These are phyloP conservation scores for Actinidia polygama DNA, from an alignment of 179 eudicot genomes.

Conservation along the genomic window DNA sequence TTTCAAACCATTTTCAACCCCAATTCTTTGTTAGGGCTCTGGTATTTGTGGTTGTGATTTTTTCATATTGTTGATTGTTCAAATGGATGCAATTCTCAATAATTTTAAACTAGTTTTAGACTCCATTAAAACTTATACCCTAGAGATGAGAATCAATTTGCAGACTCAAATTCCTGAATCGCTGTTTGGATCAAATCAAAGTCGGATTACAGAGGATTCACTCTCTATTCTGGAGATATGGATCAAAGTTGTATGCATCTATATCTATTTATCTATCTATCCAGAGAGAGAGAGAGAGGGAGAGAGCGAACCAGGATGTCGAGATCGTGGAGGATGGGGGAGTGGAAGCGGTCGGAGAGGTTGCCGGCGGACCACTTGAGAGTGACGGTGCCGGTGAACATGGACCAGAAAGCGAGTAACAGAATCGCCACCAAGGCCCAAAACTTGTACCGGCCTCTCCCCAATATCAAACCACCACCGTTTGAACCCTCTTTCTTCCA, in stretches of 20 bases:
- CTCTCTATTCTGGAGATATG: too few species aligned
- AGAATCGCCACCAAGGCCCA: slow-evolving; percentile 51
- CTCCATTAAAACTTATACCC: too few species aligned
- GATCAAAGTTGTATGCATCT: not conserved
- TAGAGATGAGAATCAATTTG: too few species aligned
- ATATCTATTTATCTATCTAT: too few species aligned
- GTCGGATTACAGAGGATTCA: not conserved
- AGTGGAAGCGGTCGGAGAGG: slow-evolving; percentile 30
- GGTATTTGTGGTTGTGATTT: too few species aligned
- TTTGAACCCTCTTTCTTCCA: slow-evolving; percentile 27
- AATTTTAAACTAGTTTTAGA: too few species aligned
- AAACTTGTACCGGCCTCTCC: slow-evolving; percentile 46
- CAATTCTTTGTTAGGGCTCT: too few species aligned
- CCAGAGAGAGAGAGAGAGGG: not conserved
- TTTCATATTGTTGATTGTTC: too few species aligned
- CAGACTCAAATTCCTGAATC: too few species aligned
- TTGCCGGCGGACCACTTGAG: slow-evolving; percentile 54
- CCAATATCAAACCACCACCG: slow-evolving; percentile 20
- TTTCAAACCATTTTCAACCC: too few species aligned
- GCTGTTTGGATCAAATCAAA: not conserved
- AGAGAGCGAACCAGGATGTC: slow-evolving; percentile 42
- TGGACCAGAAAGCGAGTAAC: slow-evolving; percentile 61
- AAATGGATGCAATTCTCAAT: too few species aligned
- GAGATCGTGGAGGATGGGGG: slow-evolving; percentile 42
- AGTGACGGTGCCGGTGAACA: slow-evolving; percentile 63